phyloP scores from a whole-genome alignment of 129 eudicot genomes.

The Arctium lappa region DNA sequence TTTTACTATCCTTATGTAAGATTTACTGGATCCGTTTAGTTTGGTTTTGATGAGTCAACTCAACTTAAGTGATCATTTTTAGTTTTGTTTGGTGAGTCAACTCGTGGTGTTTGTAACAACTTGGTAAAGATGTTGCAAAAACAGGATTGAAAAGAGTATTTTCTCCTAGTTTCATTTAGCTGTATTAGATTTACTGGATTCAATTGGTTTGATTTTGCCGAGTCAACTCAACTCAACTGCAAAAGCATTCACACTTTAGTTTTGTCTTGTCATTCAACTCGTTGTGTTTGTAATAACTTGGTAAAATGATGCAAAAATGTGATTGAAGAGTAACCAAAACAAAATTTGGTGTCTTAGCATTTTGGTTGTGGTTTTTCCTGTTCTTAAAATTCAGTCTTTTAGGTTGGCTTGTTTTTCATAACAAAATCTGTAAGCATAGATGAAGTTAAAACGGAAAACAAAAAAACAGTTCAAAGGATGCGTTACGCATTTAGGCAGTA shows the following conservation, averaged over 20 bases:
- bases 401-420: background rate
- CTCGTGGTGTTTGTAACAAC: background rate
- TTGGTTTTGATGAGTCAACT: background rate
- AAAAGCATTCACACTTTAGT: background rate
- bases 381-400: background rate
- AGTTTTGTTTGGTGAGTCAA: conserved; percentile 3
- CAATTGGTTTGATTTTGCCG: background rate
- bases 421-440: background rate
- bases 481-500: conserved; percentile 6
- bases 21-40: background rate
- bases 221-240: background rate
- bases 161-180: background rate
- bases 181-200: background rate
- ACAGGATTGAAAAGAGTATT: background rate
- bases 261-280: background rate
- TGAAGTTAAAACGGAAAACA: background rate
- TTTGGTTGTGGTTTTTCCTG: conserved; percentile 23
- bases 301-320: background rate
- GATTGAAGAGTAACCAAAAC: conserved; percentile 1
- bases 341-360: background rate
- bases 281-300: background rate
- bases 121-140: background rate
- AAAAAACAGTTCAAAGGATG: background rate
- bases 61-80: background rate
- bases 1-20: background rate